phyloP scores from a whole-genome alignment of 768 basidiomycete species.

The Leucosporidium creatinivorum region DNA sequence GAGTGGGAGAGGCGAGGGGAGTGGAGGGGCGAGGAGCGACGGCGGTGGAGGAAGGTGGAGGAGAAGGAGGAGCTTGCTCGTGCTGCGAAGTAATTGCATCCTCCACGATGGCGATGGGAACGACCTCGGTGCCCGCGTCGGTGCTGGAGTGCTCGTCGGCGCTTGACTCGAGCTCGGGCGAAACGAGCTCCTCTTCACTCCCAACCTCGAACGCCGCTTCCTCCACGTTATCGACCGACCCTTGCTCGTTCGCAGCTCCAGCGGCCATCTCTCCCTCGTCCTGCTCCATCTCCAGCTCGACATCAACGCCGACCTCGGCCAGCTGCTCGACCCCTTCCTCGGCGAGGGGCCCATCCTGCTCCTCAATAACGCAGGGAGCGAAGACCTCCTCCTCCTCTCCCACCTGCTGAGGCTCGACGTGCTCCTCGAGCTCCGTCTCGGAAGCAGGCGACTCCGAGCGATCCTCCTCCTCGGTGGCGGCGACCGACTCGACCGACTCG shows the following conservation, averaged over 20 bases:
- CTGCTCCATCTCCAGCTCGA: too few relatives aligned
- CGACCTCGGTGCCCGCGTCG: too few relatives aligned
- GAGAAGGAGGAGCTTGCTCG: too few relatives aligned
- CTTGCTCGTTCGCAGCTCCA: too few relatives aligned
- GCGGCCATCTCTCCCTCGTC: too few relatives aligned
- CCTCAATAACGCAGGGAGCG: not conserved
- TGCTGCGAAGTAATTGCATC: not conserved
- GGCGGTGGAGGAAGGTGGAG: not conserved
- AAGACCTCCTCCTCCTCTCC: not conserved
- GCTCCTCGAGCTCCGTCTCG: not conserved
- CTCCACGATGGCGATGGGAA: not conserved
- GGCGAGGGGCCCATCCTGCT: not conserved
- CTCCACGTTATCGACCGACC: too few relatives aligned
- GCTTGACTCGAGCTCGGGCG: not conserved
- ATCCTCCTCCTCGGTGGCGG: not conserved
- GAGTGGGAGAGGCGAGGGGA: slow-evolving; percentile 9
- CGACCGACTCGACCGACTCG: not conserved
- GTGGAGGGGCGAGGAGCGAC: not conserved
- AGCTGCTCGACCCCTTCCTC: not conserved
- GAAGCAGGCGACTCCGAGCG: too few relatives aligned
- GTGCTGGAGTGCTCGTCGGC: too few relatives aligned
- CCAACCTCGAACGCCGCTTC: too few relatives aligned
- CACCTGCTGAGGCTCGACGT: too few relatives aligned
- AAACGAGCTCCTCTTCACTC: slow-evolving; percentile 1
- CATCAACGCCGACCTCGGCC: not conserved